Conservation (phyloP, 306 rosid species). For the Acacia melanoxylon region DNA sequence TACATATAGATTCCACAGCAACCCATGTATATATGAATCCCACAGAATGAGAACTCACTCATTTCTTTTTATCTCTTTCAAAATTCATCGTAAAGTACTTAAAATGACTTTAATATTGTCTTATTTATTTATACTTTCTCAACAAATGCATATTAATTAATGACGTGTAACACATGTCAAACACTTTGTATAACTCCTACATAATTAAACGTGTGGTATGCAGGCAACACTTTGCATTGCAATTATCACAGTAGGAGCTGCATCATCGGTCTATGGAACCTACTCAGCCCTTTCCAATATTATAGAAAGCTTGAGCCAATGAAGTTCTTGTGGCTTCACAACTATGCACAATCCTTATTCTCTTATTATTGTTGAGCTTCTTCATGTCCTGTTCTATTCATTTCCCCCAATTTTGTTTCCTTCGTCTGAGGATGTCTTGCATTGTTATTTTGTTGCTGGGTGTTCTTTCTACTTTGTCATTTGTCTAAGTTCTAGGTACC, state of each 20-base stretch:
- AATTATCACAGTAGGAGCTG: constrained; percentile 62
- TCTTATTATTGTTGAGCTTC: neutral
- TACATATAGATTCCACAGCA: neutral
- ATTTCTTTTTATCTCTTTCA: neutral
- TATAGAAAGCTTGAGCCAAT: constrained; percentile 53
- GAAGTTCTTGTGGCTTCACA: constrained; percentile 32
- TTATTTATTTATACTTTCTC: neutral
- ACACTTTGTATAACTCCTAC: neutral
- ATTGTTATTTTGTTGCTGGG: constrained; percentile 20
- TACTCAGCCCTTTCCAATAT: constrained; percentile 73
- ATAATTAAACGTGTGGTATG: neutral
- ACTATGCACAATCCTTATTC: neutral
- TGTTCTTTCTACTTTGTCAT: neutral
- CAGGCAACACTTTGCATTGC: constrained; percentile 60
- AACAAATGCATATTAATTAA: too few relatives aligned
- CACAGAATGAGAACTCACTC: neutral
- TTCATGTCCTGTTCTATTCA: constrained; percentile 4
- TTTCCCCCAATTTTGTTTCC: constrained; percentile 39
- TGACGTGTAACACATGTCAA: too few relatives aligned
- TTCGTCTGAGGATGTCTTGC: neutral
- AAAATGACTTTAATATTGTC: neutral
- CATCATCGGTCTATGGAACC: constrained; percentile 63
- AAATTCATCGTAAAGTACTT: neutral
- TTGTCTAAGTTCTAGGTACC: neutral
- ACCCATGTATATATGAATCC: too few relatives aligned